phyloP scores from a whole-genome alignment of 495 filamentous ascomycete genomes.

The Chaetomidium leptoderma region DNA sequence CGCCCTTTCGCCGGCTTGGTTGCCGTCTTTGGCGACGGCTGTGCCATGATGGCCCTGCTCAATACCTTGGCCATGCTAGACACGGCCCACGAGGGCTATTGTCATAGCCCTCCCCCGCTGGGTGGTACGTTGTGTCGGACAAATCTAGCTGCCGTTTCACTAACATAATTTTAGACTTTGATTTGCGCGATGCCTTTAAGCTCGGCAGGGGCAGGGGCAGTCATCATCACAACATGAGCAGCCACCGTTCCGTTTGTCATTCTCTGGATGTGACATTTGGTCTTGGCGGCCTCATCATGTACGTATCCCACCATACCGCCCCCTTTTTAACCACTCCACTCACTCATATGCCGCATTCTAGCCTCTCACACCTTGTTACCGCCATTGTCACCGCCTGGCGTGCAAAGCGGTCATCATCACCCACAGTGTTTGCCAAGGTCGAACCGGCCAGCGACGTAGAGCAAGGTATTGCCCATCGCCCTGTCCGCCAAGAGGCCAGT shows the following conservation, averaged over 20 bases:
- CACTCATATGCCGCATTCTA: neutral
- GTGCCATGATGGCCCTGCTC: slow-evolving; percentile 18
- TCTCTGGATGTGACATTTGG: slow-evolving; percentile 7
- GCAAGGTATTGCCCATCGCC: neutral
- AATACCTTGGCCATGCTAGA: slow-evolving; percentile 18
- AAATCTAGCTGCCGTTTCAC: neutral
- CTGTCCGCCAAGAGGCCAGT: neutral
- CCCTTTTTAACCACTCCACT: neutral
- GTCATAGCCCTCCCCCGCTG: neutral
- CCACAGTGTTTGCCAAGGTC: neutral
- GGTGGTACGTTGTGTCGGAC: neutral
- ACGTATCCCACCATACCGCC: neutral
- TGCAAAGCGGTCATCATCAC: neutral
- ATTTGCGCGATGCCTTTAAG: neutral
- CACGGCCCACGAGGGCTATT: slow-evolving; percentile 8
- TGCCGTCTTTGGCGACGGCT: slow-evolving; percentile 19
- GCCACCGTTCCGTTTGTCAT: neutral
- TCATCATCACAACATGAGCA: neutral
- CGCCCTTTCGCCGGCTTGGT: slow-evolving; percentile 14
- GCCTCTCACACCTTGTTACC: neutral
- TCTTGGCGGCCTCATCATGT: slow-evolving; percentile 4
- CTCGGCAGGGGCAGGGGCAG: neutral
- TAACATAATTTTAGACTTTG: slow-evolving; percentile 7
- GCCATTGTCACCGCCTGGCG: slow-evolving; percentile 6
- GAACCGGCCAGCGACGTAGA: slow-evolving; percentile 5